Conservation (phyloP, 1,284 basidiomycete genomes). For the Puccinia horiana region DNA sequence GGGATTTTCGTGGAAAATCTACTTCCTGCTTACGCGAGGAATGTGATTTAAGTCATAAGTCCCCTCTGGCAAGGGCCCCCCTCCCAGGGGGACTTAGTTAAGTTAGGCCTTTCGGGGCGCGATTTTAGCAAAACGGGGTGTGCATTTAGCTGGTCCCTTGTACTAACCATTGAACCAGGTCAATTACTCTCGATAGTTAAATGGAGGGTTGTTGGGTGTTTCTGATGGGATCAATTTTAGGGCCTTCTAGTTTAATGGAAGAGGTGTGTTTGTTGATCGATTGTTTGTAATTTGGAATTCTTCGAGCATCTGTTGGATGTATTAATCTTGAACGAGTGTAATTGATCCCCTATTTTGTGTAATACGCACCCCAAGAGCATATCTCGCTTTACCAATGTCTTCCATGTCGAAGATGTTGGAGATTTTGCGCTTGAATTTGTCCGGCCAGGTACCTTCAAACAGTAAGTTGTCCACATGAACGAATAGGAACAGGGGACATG, state of each 20-base stretch:
- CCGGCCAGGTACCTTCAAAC: too few species aligned
- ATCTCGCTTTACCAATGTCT: not conserved
- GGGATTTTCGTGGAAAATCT: too few species aligned
- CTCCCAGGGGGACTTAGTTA: too few species aligned
- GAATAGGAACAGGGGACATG: not conserved
- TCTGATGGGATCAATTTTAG: slow-evolving; percentile 3
- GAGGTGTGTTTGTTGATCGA: slow-evolving; percentile 1
- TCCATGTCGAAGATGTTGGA: not conserved
- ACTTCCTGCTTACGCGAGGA: too few species aligned
- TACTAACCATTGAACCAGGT: not conserved
- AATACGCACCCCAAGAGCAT: not conserved
- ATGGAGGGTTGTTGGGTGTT: not conserved
- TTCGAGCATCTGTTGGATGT: not conserved
- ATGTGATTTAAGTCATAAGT: too few species aligned
- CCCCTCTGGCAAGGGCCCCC: too few species aligned
- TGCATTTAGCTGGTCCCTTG: not conserved
- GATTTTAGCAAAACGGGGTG: too few species aligned
- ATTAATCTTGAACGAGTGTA: not conserved
- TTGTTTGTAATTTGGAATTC: not conserved
- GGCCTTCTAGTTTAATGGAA: too few species aligned
- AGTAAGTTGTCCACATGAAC: not conserved
- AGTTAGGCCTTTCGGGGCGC: too few species aligned
- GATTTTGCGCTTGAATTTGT: not conserved
- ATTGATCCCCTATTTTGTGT: not conserved
- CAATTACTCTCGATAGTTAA: too few species aligned